Evolutionary conservation across 139 green algal species (phyloP).

Genomic region (Chlorella vulgaris): DNA sequence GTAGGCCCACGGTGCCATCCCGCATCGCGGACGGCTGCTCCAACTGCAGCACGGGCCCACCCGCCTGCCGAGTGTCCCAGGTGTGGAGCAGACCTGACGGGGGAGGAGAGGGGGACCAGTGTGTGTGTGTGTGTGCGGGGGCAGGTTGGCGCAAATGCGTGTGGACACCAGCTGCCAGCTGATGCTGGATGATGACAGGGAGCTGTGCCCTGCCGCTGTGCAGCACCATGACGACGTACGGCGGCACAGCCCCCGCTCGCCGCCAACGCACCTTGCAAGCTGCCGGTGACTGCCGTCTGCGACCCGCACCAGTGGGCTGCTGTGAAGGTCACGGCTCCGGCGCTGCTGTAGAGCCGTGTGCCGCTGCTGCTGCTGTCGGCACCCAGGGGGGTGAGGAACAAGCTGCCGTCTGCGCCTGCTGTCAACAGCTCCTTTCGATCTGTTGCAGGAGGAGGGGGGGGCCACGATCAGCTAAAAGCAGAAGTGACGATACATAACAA

Average conservation of each 20-base stretch:
- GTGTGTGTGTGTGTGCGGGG: neutral
- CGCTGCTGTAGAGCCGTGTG: neutral
- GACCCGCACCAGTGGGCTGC: neutral
- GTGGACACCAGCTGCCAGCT: neutral
- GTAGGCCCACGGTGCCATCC: neutral
- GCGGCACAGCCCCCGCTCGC: neutral
- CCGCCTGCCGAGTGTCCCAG: conserved; percentile 24
- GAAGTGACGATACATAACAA: neutral
- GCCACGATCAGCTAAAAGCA: neutral
- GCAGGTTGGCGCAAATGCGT: too few species aligned
- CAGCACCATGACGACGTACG: neutral
- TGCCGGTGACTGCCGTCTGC: conserved; percentile 16
- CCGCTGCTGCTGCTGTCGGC: neutral
- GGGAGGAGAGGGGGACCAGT: neutral
- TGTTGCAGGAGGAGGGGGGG: too few species aligned
- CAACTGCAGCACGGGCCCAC: conserved; percentile 17
- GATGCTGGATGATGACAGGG: neutral
- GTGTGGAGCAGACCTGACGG: conserved; percentile 32
- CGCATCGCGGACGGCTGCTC: neutral
- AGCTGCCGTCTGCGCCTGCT: conserved; percentile 7
- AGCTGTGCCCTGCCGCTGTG: neutral
- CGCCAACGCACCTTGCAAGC: conserved; percentile 9
- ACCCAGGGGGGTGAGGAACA: neutral
- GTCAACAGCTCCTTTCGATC: conserved; percentile 16
- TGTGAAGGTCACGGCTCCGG: conserved; percentile 1